Base-by-base conservation (phyloP, 2,329 filamentous ascomycete genomes). In the Neonectria magnoliae region DNA sequence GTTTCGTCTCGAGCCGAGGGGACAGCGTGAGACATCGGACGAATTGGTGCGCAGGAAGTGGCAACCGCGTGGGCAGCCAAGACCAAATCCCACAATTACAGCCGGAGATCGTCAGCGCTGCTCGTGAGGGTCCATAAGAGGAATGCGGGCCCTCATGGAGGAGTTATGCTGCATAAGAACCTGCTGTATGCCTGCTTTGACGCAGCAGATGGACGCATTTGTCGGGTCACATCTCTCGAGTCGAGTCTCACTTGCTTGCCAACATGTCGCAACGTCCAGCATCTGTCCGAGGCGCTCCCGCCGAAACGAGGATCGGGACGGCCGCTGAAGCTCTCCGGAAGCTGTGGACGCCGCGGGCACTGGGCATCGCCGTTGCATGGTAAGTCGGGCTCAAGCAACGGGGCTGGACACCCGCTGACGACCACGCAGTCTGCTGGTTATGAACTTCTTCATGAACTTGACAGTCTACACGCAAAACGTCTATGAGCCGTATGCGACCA, bases 401-500 rank as follows among this genome's bases (percentile, higher is more conserved):
- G n/a, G 16, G 18, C 38, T 11, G 38, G 38, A 10, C 38, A 41
- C 16, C 8, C 1, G 13, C 33, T 45, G 6, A 67, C n/a, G 1
- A 3, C 1, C 5, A 0, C 0, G 3, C 11, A 70, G 68, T 36
- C 56, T 70, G 27, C 45, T 70, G 2, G 13, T 70, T 2, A 70
- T 70, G 68, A 70, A 68, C 53, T 70, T 70, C 10, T 70, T 70
- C 9, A 70, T 70, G 68, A 70, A 70, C 14, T 3, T 70, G 4
- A 66, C 63, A 1, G 68, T 70, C 2, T 70, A 70, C 9, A 70
- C 68, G 0, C 68, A 70, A 0, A 70, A 70, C 8, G 68, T 70
- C 1, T 70, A 70, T 13, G 68, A 70, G 10, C 68, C 68, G 0
- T 70, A 70, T 11, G 68, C 68, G 8, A 70, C 68, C 0, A 70